Evolutionary conservation across 805 yeast species (phyloP), one percentile per base, ranked within the genome.

Genomic region (Cyberlindnera amylophila): DNA sequence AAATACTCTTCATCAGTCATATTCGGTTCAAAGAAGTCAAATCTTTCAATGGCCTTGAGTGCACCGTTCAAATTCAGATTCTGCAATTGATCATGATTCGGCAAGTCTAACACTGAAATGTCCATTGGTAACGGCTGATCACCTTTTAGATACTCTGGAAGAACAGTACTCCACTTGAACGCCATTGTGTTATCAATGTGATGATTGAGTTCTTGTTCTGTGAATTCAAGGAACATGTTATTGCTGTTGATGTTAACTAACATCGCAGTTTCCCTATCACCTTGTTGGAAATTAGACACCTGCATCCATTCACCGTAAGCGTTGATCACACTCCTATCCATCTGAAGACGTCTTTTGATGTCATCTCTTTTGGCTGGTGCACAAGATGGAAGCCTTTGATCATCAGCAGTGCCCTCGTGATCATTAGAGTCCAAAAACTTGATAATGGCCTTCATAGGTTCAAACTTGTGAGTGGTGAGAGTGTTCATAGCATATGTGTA

Each of bases 241-340:
- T 45, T 14, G 38, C 33, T 41, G 34, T 52, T 42, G 34, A 50
- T 48, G 30, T 46, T 52, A 6, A 52, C 42, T 14, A 49, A 39
- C 1, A 45, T 42, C 11, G 30, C 28, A n/a, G 34, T 34, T 15
- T 42, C 46, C 11, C 36, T 18, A 10, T 27, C 39, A 7, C 14
- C 30, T 27, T 6, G 13, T 7, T 18, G 27, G 31, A 44, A 36
- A 18, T 42, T 32, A 2, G 46, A 38, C 2, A 41, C 41, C 18
- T 47, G 49, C 42, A 50, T 50, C 57, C 57, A 53, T 32, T 46
- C 51, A 27, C 32, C 28, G 15, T 35, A 18, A 7, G 43, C 32
- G 19, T 36, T 46, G 15, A 53, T 21, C n/a, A 50, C 14, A 21
- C 50, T 37, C 23, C 38, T 38, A 14, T 42, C 42, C 39, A 32